Conservation (phyloP, 2,329 filamentous ascomycete genomes). For the Aspergillus clavatus region DNA sequence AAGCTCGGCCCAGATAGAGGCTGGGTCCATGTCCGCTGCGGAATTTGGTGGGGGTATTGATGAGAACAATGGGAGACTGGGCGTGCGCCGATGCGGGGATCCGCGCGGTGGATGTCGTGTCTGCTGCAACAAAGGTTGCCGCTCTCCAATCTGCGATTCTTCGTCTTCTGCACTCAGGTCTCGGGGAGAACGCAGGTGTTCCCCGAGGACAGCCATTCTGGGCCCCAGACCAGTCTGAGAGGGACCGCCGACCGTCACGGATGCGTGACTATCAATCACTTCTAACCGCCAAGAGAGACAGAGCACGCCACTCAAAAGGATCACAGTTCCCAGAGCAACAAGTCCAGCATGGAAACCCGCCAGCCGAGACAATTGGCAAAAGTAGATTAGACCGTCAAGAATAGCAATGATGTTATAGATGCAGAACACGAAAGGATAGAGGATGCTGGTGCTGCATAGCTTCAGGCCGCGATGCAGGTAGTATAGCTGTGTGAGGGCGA, state of each 20-base stretch:
- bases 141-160: conserved; percentile 38
- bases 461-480: conserved; percentile 92
- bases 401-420: conserved; percentile 99
- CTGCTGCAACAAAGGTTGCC: conserved; percentile 37
- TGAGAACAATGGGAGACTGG: conserved; percentile 29
- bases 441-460: conserved; percentile 87
- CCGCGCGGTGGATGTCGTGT: conserved; percentile 21
- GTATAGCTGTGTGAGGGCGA: conserved; percentile 88
- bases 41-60: conserved; percentile 44
- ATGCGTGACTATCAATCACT: conserved; percentile 47
- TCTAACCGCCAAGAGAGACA: conserved; percentile 91
- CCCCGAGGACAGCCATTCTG: conserved; percentile 73
- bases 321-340: conserved; percentile 79
- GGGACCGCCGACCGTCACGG: conserved; percentile 46
- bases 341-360: conserved; percentile 63
- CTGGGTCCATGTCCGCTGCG: conserved; percentile 58
- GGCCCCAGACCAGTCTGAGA: conserved; percentile 67
- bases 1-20: conserved; percentile 83
- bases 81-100: conserved; percentile 30
- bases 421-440: conserved; percentile 97
- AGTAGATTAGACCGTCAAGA: conserved; percentile 94
- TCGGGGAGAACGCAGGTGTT: conserved; percentile 30
- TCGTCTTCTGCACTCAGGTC: conserved; percentile 31
- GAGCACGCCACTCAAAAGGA: conserved; percentile 81
- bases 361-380: conserved; percentile 78